A percentile compares a stretch with the other conserved stretches of the same genome.
Conservation (phyloP, 371 early-diverging fungal species). For the Mortierella sp. region DNA sequence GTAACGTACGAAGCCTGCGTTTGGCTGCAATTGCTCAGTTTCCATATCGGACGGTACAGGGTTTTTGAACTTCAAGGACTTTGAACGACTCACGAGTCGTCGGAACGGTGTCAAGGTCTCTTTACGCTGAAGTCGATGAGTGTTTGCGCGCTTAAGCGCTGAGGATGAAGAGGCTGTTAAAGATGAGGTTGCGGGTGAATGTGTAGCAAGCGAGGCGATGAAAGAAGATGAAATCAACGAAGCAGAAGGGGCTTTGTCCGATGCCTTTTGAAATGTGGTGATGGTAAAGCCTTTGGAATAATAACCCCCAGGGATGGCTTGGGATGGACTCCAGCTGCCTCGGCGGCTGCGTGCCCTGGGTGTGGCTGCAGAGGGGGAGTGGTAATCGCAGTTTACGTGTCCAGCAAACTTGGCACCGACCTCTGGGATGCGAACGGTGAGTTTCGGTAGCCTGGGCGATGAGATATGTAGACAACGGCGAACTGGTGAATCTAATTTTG, state of each 20-base stretch:
- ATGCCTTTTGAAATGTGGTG: constrained; percentile 23
- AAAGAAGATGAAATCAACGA: constrained; percentile 1
- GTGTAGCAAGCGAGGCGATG: constrained; percentile 2
- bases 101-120: constrained; percentile 35
- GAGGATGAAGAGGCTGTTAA: constrained; percentile 3
- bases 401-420: constrained; percentile 5
- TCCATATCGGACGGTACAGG: constrained; percentile 6
- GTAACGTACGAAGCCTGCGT: constrained; percentile 6
- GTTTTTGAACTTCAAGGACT: constrained; percentile 43
- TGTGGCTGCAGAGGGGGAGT: not conserved
- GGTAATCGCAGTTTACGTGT: not conserved
- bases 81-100: constrained; percentile 47
- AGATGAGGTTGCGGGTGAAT: not conserved
- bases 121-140: constrained; percentile 20
- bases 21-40: not conserved
- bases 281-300: constrained; percentile 53
- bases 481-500: not conserved
- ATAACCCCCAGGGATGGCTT: constrained; percentile 45
- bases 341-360: constrained; percentile 16
- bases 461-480: constrained; percentile 16
- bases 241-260: constrained; percentile 14
- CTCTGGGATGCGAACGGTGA: constrained; percentile 28
- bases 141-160: constrained; percentile 35
- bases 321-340: constrained; percentile 47
- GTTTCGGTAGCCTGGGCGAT: constrained; percentile 20